Evolutionary conservation across 192 early-diverging fungal species (phyloP).

Genomic region (Gaertneriomyces sp.): DNA sequence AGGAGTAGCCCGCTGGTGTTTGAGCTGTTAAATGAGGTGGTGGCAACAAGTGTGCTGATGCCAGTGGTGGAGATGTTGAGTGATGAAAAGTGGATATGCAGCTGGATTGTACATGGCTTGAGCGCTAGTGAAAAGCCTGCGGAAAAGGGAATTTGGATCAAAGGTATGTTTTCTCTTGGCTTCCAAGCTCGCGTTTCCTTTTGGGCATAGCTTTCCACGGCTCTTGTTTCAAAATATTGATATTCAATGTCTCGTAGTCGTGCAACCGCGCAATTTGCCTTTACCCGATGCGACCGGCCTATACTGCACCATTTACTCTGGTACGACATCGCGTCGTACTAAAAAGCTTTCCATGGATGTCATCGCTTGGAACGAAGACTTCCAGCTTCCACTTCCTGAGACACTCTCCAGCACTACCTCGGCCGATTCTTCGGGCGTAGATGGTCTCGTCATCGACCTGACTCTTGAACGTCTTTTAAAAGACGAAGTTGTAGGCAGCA

Average conservation of each 20-base stretch:
- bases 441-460: conserved; percentile 27
- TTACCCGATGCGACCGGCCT: conserved; percentile 20
- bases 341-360: too few species aligned
- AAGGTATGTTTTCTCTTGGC: neutral
- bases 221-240: too few species aligned
- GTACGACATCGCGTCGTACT: too few species aligned
- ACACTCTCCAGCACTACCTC: too few species aligned
- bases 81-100: conserved; percentile 32
- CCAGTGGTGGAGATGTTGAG: conserved; percentile 38
- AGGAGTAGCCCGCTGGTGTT: conserved; percentile 37
- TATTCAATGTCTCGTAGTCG: conserved; percentile 11
- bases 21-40: conserved; percentile 38
- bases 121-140: neutral
- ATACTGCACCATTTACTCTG: conserved; percentile 22
- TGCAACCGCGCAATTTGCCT: conserved; percentile 34
- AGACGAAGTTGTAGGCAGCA: conserved; percentile 37
- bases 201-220: too few species aligned
- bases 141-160: neutral
- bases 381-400: too few species aligned
- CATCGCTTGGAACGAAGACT: too few species aligned
- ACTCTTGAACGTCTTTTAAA: neutral
- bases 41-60: conserved; percentile 45
- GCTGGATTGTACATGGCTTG: too few species aligned
- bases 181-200: too few species aligned
- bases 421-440: conserved; percentile 5